Evolutionary conservation across 2,329 filamentous ascomycete species (phyloP), one percentile per base, ranked within the genome.

Genomic region (Sporothrix humicola): DNA sequence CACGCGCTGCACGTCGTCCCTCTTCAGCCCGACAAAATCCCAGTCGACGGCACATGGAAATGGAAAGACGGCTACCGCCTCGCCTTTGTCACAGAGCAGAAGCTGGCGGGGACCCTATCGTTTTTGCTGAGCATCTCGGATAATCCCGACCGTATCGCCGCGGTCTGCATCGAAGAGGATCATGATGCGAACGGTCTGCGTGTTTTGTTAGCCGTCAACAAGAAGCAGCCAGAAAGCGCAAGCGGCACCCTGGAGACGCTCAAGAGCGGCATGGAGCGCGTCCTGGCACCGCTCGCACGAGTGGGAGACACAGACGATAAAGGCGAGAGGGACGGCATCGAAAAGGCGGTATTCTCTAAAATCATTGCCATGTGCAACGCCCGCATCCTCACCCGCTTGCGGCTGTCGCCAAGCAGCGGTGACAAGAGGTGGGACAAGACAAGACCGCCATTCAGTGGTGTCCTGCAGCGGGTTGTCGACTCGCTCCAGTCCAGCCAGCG

Each of bases 131-230:
- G 61, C 61, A 48, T 69, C 20, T 56, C 63, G 20, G 50, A 66
- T 61, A 20, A 72, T 17, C 52, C 61, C 13, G 20, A 72, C 52
- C 37, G 52, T 9, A 42, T 72, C 13, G 15, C 61, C 6, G 71
- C 71, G 2, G 63, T 72, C 50, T 56, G 61, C 37, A 23, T 69
- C n/a, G 52, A 72, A 17, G 71, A 72, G 52, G 61, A 58, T 20
- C 52, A 23, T 1, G 23, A 17, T 12, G 5, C 1, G 12, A 10
- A 48, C 17, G 13, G 8, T 15, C 42, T 72, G n/a, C 50, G 37
- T 15, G 61, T 61, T 15, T 6, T 72, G 50, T n/a, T 72, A 2
- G 71, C 71, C 10, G 5, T 72, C 4, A 72, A 72, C 52, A 69
- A 69, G 37, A 4, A 2, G 20, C 3, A 0, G 6, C 13, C 1